phyloP scores from a whole-genome alignment of 2,329 filamentous ascomycete species.

The Cercospora beticola region DNA sequence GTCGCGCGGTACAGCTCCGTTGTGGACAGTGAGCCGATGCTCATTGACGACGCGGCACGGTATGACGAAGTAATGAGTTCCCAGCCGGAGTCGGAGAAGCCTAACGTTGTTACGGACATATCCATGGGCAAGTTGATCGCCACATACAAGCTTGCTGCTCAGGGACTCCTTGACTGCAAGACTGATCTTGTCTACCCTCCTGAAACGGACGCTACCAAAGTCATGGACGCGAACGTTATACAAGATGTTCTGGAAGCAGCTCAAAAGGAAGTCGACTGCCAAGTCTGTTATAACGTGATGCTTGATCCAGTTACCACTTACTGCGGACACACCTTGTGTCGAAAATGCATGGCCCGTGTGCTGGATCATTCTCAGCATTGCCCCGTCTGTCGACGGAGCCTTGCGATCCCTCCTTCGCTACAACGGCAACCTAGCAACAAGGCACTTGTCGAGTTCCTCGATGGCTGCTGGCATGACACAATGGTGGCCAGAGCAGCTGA shows the following conservation, averaged over 20 bases:
- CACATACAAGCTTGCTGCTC: slow-evolving; percentile 64
- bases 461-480: slow-evolving; percentile 67
- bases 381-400: slow-evolving; percentile 71
- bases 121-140: slow-evolving; percentile 62
- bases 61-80: slow-evolving; percentile 38
- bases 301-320: slow-evolving; percentile 78
- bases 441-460: slow-evolving; percentile 62
- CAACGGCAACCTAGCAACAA: slow-evolving; percentile 59
- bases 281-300: slow-evolving; percentile 81
- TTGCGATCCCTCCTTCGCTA: slow-evolving; percentile 56
- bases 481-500: slow-evolving; percentile 59
- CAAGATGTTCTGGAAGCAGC: slow-evolving; percentile 60
- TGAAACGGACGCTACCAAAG: slow-evolving; percentile 39
- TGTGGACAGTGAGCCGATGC: slow-evolving; percentile 38
- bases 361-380: slow-evolving; percentile 77
- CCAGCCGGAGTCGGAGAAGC: slow-evolving; percentile 38
- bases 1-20: slow-evolving; percentile 46
- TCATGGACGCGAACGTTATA: slow-evolving; percentile 54
- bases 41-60: slow-evolving; percentile 45
- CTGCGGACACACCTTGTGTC: slow-evolving; percentile 89
- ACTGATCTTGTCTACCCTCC: slow-evolving; percentile 34
- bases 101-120: slow-evolving; percentile 44
- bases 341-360: slow-evolving; percentile 71
- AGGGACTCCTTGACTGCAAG: slow-evolving; percentile 59
- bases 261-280: slow-evolving; percentile 76